These are phyloP conservation scores for Pythium vanterpoolii DNA, from an alignment of 352 stramenopile genomes.

Conservation along the genomic window DNA sequence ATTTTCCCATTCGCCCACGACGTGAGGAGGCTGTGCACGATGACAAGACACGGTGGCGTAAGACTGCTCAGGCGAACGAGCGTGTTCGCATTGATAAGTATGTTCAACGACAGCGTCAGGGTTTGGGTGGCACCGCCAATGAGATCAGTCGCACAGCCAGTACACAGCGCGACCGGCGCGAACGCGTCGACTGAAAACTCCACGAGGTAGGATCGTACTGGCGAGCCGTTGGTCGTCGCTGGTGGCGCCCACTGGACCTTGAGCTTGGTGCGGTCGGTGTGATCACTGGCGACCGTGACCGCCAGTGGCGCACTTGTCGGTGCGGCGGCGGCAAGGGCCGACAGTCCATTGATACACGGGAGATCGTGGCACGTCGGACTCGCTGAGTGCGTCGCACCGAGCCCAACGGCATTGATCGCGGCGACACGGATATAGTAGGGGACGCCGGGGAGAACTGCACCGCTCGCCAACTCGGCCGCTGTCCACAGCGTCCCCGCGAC, in stretches of 20 bases:
- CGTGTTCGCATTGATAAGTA: slow-evolving; percentile 30
- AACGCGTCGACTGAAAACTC: slow-evolving; percentile 79
- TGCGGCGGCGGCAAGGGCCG: slow-evolving; percentile 45
- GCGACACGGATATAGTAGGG: slow-evolving; percentile 90
- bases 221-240: slow-evolving; percentile 56
- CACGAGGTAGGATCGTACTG: slow-evolving; percentile 73
- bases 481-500: slow-evolving; percentile 63
- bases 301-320: slow-evolving; percentile 64
- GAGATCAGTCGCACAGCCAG: slow-evolving; percentile 44
- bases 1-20: slow-evolving; percentile 34
- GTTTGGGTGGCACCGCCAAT: slow-evolving; percentile 29
- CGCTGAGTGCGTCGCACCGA: slow-evolving; percentile 49
- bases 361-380: slow-evolving; percentile 49
- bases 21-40: slow-evolving; percentile 32
- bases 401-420: slow-evolving; percentile 85
- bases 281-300: slow-evolving; percentile 85
- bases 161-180: slow-evolving; percentile 34
- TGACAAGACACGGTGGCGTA: slow-evolving; percentile 47
- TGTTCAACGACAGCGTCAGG: slow-evolving; percentile 39
- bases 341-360: slow-evolving; percentile 39
- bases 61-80: slow-evolving; percentile 46
- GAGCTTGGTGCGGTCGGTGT: slow-evolving; percentile 65
- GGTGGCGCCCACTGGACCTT: slow-evolving; percentile 85
- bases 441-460: slow-evolving; percentile 66
- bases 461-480: slow-evolving; percentile 74